Base-by-base conservation (phyloP, 1,284 basidiomycete genomes). In the Cryptococcus floricola region DNA sequence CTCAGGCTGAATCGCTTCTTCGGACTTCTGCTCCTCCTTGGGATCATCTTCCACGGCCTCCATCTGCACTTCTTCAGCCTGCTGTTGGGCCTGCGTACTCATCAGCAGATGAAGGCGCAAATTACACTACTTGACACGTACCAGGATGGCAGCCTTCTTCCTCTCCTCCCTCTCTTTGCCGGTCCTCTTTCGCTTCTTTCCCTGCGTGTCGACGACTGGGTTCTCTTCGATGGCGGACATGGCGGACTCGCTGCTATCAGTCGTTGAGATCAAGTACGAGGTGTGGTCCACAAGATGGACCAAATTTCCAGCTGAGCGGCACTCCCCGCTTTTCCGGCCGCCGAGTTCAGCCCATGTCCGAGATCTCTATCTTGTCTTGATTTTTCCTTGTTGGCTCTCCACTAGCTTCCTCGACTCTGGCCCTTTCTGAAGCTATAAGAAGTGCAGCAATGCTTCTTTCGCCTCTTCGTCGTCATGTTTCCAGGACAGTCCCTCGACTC, bases 101-200 rank as follows among this genome's bases (percentile, higher is more conserved):
- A 37, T 39, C 31, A 48, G 38, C 19, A 25, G 14, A 38, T 27
- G 31, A 28, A 18, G 1, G 7, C n/a, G 27, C 10, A 6, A 34
- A 42, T 13, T 48, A 39, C 18, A 19, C 18, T 13, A 16, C 9
- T 14, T 14, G 9, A n/a, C 18, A 45, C 53, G 5, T 10, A 49
- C 27, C 4, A 14, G 4, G 19, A 74, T 72, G n/a, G 71, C 71
- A 5, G 64, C 60, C 31, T 58, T 56, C 57, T 76, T 76, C 18
- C 62, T 55, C 57, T 73, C 69, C 54, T 74, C 73, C n/a, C 73
- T 50, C 58, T 70, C 64, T 62, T 73, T 74, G 27, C 75, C 75
- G 0, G 73, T 73, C 39, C 75, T 63, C 59, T 77, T 77, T 25
- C 74, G 53, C 62, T 76, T 76, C 62, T 70, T 71, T n/a, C 58